A percentile compares a stretch with the other conserved stretches of the same genome.
These are phyloP conservation scores for Bruguiera hainesii DNA, from an alignment of 441 rosid genomes.

Conservation along the genomic window DNA sequence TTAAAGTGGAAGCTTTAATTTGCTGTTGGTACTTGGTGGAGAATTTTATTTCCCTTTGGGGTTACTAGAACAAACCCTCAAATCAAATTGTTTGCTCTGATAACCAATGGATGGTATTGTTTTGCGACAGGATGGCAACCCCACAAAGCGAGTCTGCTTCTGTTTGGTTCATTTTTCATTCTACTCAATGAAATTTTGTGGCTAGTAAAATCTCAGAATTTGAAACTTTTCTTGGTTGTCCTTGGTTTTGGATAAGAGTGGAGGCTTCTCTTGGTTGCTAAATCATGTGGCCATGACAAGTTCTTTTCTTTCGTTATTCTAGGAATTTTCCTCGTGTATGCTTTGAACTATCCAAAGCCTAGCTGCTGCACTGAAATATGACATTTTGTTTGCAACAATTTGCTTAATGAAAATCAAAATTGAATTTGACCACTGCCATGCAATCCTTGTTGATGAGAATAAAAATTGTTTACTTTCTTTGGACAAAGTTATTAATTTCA, in stretches of 20 bases:
- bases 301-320: constrained; percentile 19
- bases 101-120: constrained; percentile 20
- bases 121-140: constrained; percentile 12
- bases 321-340: constrained; percentile 32
- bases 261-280: constrained; percentile 26
- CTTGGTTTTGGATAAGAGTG: constrained; percentile 43
- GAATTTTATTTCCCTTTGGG: background rate
- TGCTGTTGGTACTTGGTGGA: background rate
- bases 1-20: constrained; percentile 13
- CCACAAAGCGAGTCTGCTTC: constrained; percentile 8
- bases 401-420: constrained; percentile 4
- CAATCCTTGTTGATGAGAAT: constrained; percentile 13
- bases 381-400: background rate
- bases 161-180: constrained; percentile 1
- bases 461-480: background rate
- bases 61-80: background rate
- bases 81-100: constrained; percentile 7
- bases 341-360: constrained; percentile 14
- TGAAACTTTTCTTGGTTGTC: constrained; percentile 27
- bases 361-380: constrained; percentile 22
- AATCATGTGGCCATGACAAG: constrained; percentile 34
- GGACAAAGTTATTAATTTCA: too few relatives aligned
- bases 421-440: constrained; percentile 8
- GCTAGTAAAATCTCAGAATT: constrained; percentile 28
- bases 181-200: constrained; percentile 35